phyloP scores from a whole-genome alignment of 345 rosid species.

The Atalantia buxifolia region DNA sequence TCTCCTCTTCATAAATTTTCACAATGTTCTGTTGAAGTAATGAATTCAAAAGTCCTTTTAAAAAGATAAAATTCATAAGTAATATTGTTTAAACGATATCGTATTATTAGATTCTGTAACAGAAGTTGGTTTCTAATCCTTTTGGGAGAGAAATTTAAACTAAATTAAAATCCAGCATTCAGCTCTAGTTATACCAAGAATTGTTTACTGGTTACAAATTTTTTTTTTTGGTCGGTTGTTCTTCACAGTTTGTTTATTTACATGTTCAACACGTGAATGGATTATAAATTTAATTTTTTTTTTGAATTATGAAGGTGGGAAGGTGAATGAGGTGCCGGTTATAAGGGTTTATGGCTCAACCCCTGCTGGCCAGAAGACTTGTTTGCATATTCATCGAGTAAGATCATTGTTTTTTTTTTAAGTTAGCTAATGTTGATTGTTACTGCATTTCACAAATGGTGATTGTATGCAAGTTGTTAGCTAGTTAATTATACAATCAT shows the following conservation, averaged over 20 bases:
- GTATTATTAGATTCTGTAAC: neutral
- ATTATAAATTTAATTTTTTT: neutral
- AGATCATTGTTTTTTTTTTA: conserved; percentile 10
- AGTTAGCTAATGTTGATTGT: neutral
- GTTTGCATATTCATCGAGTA: conserved; percentile 89
- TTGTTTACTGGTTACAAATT: neutral
- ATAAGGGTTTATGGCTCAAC: conserved; percentile 88
- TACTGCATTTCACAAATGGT: neutral
- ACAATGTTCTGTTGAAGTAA: neutral
- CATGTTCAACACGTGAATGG: neutral
- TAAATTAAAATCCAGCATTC: neutral
- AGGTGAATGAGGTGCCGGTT: conserved; percentile 80
- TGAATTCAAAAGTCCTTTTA: neutral
- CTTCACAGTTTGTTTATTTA: neutral
- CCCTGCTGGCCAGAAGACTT: conserved; percentile 90
- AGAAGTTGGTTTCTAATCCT: neutral
- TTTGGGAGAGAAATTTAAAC: neutral
- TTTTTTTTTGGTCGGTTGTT: neutral
- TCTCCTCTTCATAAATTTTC: neutral
- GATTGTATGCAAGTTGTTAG: neutral
- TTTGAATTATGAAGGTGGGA: conserved; percentile 55
- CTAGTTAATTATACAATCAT: neutral
- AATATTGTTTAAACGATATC: neutral
- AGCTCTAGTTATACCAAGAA: neutral
- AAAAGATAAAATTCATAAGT: neutral